Percentiles rank a stretch among this genome's conserved stretches.
Conservation (phyloP, 1,139 yeast genomes). For the Hyphopichia khmerensis region DNA sequence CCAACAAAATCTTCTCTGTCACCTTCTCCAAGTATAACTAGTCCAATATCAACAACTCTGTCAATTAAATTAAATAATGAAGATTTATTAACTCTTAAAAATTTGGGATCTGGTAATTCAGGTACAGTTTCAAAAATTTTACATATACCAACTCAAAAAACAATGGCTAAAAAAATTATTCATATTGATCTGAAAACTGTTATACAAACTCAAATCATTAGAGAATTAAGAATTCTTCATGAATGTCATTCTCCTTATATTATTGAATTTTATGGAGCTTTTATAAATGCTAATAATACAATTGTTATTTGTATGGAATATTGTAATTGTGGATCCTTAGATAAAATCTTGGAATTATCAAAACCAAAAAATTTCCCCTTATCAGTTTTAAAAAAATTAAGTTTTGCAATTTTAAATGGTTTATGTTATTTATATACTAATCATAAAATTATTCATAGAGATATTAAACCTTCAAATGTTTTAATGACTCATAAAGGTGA, state of each 20-base stretch:
- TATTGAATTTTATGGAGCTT: slow-evolving; percentile 89
- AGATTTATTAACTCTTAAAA: slow-evolving; percentile 73
- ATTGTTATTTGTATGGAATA: slow-evolving; percentile 93
- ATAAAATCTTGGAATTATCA: slow-evolving; percentile 65
- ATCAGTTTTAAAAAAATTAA: slow-evolving; percentile 67
- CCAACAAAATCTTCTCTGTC: slow-evolving; percentile 39
- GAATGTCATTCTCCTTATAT: slow-evolving; percentile 84
- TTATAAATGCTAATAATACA: slow-evolving; percentile 59
- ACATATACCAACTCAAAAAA: slow-evolving; percentile 83
- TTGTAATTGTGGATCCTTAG: slow-evolving; percentile 92
- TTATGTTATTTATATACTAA: slow-evolving; percentile 74
- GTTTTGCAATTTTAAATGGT: slow-evolving; percentile 78
- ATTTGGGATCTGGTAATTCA: slow-evolving; percentile 89
- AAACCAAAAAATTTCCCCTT: slow-evolving; percentile 50
- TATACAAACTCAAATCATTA: slow-evolving; percentile 79
- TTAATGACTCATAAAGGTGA: slow-evolving; percentile 76
- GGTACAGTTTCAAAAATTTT: slow-evolving; percentile 89
- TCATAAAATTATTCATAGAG: slow-evolving; percentile 89
- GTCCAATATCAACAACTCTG: slow-evolving; percentile 37
- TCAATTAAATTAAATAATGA: slow-evolving; percentile 52
- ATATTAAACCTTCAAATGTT: slow-evolving; percentile 72
- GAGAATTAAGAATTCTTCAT: slow-evolving; percentile 88
- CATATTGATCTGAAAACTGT: slow-evolving; percentile 81
- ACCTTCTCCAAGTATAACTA: slow-evolving; percentile 10
- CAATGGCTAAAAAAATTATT: slow-evolving; percentile 89